A percentile compares a stretch with the other conserved stretches of the same genome.
Evolutionary conservation across 768 basidiomycete genomes (phyloP).

Genomic region (Saitozyma sp.): DNA sequence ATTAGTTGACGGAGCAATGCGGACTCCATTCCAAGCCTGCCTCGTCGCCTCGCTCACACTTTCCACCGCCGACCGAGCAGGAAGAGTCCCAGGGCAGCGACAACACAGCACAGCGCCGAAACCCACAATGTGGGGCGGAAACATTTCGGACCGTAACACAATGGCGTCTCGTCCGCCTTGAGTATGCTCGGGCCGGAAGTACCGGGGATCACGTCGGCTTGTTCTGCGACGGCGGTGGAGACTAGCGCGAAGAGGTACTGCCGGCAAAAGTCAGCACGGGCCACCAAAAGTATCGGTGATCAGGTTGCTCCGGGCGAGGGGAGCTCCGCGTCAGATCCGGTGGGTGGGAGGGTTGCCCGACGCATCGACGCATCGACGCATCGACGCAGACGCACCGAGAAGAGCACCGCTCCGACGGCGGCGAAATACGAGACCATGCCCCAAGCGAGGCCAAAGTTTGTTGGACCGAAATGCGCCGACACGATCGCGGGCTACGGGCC

Average conservation of each 20-base stretch:
- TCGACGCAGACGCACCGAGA: constrained; percentile 43
- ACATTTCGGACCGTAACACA: constrained; percentile 45
- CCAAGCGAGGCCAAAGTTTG: constrained; percentile 52
- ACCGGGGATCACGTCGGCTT: neutral
- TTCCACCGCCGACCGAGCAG: constrained; percentile 45
- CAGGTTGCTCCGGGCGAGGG: too few species aligned
- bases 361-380: too few species aligned
- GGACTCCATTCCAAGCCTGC: too few species aligned
- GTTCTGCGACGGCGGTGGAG: constrained; percentile 7
- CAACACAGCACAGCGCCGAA: constrained; percentile 33
- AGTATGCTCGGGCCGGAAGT: neutral
- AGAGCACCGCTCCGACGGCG: constrained; percentile 46
- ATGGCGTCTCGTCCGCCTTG: constrained; percentile 1
- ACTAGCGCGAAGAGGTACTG: constrained; percentile 50
- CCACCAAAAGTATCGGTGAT: neutral
- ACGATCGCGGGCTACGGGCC: constrained; percentile 44
- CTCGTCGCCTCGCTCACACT: constrained; percentile 17
- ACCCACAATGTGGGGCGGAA: constrained; percentile 44
- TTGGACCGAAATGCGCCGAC: constrained; percentile 50
- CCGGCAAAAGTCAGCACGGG: neutral
- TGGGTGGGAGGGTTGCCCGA: too few species aligned
- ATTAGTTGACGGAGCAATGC: too few species aligned
- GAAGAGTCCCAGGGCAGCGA: constrained; percentile 35
- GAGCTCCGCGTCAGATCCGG: too few species aligned
- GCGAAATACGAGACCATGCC: constrained; percentile 52